phyloP scores from a whole-genome alignment of 163 green algal genomes.

The Scenedesmus sp. region DNA sequence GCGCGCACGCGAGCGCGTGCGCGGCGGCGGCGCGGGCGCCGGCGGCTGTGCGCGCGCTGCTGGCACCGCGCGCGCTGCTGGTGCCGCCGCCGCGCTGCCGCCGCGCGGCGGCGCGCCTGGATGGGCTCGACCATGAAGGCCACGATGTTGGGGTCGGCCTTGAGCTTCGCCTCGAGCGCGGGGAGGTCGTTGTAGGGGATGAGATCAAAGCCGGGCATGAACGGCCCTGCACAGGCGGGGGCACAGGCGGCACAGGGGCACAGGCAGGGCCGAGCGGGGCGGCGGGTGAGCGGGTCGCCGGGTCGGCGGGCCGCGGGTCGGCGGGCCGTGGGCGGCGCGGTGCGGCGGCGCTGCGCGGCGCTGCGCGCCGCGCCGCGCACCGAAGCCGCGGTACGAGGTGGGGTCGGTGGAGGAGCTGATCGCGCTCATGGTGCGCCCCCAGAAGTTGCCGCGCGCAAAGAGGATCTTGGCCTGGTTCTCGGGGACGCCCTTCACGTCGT shows the following conservation, averaged over 20 bases:
- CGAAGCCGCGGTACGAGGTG: conserved; percentile 70
- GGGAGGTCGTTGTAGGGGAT: conserved; percentile 95
- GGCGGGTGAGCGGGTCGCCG: too few species aligned
- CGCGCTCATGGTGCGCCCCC: conserved; percentile 88
- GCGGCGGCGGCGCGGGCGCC: too few species aligned
- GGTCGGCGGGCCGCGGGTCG: too few species aligned
- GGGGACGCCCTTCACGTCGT: conserved; percentile 93
- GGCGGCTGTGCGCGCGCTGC: too few species aligned
- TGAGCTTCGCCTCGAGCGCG: conserved; percentile 78
- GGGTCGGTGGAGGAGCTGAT: conserved; percentile 90
- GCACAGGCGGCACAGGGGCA: neutral
- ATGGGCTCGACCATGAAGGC: conserved; percentile 98
- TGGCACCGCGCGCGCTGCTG: too few species aligned
- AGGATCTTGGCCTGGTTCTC: conserved; percentile 87
- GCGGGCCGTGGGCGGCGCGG: too few species aligned
- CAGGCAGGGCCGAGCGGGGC: neutral
- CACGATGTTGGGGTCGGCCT: conserved; percentile 87
- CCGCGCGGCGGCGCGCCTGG: conserved; percentile 60
- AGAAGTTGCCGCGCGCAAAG: conserved; percentile 93
- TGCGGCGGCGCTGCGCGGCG: neutral
- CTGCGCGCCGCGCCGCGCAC: conserved; percentile 47
- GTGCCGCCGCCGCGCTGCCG: neutral
- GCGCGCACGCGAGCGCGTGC: too few species aligned
- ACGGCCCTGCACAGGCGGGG: conserved; percentile 68
- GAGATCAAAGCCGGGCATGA: conserved; percentile 90